Conservation (phyloP, 139 green algal genomes). For the Coelastrella sp. region DNA sequence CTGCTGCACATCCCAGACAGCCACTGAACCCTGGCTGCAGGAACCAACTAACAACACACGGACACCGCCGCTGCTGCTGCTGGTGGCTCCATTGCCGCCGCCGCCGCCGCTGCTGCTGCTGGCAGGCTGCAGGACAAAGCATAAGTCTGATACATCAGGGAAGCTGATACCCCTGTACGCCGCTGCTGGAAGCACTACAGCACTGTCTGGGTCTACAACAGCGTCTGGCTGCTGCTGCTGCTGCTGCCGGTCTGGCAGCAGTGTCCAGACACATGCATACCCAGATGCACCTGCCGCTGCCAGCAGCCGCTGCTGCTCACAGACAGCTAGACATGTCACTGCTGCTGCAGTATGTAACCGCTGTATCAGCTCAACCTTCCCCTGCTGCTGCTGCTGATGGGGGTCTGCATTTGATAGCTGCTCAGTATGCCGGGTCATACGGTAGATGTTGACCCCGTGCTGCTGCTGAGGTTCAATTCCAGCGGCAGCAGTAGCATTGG, state of each 20-base stretch:
- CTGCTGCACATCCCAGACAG: slow-evolving; percentile 35
- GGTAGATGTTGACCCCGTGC: slow-evolving; percentile 24
- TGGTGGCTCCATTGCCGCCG: no score
- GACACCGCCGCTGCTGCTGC: slow-evolving; percentile 7
- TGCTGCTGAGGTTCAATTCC: background rate
- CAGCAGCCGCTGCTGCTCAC: background rate
- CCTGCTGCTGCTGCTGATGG: background rate
- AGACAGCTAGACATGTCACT: slow-evolving; percentile 20
- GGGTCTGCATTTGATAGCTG: background rate
- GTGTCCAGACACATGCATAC: slow-evolving; percentile 16
- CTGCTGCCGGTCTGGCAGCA: slow-evolving; percentile 12
- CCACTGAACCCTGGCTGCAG: slow-evolving; percentile 27
- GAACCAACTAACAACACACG: slow-evolving; percentile 33
- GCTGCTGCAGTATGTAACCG: background rate
- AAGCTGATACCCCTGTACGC: slow-evolving; percentile 22
- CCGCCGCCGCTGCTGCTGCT: background rate
- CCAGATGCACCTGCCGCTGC: slow-evolving; percentile 25
- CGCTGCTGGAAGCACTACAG: slow-evolving; percentile 2
- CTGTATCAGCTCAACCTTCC: background rate
- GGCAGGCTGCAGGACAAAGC: slow-evolving; percentile 34
- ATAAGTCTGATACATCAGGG: background rate
- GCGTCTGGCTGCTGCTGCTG: background rate
- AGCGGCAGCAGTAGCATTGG: background rate
- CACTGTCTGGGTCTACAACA: background rate
- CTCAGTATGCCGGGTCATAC: background rate